Evolutionary conservation across 177 flowering plant genomes (phyloP).

Genomic region (Tripterygium wilfordii): DNA sequence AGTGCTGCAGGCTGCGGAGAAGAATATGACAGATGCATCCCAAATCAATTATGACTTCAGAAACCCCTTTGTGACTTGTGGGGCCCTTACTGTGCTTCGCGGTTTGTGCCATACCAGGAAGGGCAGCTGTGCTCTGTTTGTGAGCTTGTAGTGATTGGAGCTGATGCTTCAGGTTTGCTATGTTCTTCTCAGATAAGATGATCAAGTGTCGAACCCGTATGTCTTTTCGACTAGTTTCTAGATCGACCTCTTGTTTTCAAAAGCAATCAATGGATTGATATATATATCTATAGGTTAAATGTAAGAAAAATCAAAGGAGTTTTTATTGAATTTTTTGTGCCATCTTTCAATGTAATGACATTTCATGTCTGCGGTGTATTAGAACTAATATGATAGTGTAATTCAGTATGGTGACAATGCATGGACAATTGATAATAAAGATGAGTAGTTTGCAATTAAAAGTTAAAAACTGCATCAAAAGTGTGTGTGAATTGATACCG

Average conservation of each 20-base stretch:
- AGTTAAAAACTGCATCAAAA: no score
- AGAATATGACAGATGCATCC: constrained; percentile 47
- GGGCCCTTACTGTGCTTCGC: constrained; percentile 69
- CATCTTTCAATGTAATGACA: constrained; percentile 6
- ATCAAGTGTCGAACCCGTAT: constrained; percentile 11
- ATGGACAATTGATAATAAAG: no score
- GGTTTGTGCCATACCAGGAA: constrained; percentile 63
- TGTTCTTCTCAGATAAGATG: constrained; percentile 77
- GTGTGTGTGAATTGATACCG: no score
- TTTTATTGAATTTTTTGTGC: constrained; percentile 14
- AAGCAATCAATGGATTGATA: constrained; percentile 5
- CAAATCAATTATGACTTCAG: constrained; percentile 76
- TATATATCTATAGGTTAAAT: constrained; percentile 14
- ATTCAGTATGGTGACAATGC: no score
- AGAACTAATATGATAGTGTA: no score
- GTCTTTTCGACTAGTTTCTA: background rate
- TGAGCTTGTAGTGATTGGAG: constrained; percentile 67
- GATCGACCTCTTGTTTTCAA: constrained; percentile 5
- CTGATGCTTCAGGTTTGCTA: no score
- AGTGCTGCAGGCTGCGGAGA: constrained; percentile 62
- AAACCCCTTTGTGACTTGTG: constrained; percentile 81
- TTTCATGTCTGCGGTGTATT: background rate
- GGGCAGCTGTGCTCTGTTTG: constrained; percentile 73
- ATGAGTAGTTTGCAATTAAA: no score
- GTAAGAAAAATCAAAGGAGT: constrained; percentile 21